These are phyloP conservation scores for Colletotrichum viniferum DNA, from an alignment of 2,329 filamentous ascomycete species.

Conservation along the genomic window DNA sequence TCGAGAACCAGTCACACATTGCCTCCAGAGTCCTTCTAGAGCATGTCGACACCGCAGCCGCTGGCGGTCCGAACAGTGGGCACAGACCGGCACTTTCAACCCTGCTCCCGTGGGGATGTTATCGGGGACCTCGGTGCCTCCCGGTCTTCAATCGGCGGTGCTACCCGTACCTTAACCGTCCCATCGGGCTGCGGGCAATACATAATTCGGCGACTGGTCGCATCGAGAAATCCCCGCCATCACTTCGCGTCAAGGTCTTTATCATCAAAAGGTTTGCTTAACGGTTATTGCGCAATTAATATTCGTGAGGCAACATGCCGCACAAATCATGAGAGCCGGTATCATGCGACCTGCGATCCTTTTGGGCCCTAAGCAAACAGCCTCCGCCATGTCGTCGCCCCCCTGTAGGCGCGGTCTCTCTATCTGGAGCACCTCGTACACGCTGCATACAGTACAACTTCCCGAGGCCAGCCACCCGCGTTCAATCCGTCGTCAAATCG, in stretches of 20 bases:
- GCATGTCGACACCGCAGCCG: not conserved
- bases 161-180: not conserved
- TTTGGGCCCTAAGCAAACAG: not conserved
- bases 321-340: not conserved
- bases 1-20: not conserved
- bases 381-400: not conserved
- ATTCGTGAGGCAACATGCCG: not conserved
- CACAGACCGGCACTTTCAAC: not conserved
- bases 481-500: constrained; percentile 10
- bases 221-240: not conserved
- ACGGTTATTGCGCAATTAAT: constrained; percentile 12
- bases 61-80: not conserved
- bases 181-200: not conserved
- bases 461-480: not conserved
- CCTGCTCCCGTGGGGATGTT: not conserved
- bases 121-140: not conserved
- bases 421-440: constrained; percentile 10
- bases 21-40: not conserved
- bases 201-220: not conserved
- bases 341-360: not conserved
- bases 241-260: not conserved
- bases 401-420: constrained; percentile 7
- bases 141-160: not conserved
- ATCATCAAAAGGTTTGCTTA: not conserved
- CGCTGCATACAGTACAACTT: constrained; percentile 13